These are phyloP conservation scores for Nepenthes alata DNA, from an alignment of 179 eudicot species.

Conservation along the genomic window DNA sequence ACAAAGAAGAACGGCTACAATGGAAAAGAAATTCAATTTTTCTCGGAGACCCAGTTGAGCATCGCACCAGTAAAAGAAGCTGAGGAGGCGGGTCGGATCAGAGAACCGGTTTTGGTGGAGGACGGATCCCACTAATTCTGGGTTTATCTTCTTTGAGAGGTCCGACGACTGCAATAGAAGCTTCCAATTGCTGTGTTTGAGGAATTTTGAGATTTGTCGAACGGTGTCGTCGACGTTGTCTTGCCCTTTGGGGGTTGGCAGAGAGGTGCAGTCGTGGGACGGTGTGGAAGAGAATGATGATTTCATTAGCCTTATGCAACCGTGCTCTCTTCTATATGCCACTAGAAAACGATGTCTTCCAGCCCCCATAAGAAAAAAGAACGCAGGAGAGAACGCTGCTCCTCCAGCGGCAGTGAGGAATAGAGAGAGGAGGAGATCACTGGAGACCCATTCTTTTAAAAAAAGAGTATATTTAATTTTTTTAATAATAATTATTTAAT, in stretches of 20 bases:
- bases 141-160: conserved; percentile 33
- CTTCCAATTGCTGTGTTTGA: conserved; percentile 46
- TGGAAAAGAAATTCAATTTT: conserved; percentile 40
- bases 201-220: conserved; percentile 33
- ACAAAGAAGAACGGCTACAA: conserved; percentile 46
- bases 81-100: conserved; percentile 46
- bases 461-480: too few relatives aligned
- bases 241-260: conserved; percentile 13
- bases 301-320: background rate
- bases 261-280: conserved; percentile 8
- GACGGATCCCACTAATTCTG: conserved; percentile 60
- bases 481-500: too few relatives aligned
- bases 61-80: conserved; percentile 66
- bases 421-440: too few relatives aligned
- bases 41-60: conserved; percentile 52
- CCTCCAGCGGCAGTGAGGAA: too few relatives aligned
- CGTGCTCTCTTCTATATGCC: background rate
- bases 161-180: conserved; percentile 41
- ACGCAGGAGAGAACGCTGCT: background rate
- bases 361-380: conserved; percentile 11
- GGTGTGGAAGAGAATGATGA: background rate
- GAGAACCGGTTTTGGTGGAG: conserved; percentile 26
- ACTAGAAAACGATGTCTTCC: conserved; percentile 7
- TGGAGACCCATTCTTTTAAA: too few relatives aligned
- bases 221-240: conserved; percentile 11